Base-by-base conservation (phyloP, 164 flowering plant genomes). In the Taxillus chinensis region DNA sequence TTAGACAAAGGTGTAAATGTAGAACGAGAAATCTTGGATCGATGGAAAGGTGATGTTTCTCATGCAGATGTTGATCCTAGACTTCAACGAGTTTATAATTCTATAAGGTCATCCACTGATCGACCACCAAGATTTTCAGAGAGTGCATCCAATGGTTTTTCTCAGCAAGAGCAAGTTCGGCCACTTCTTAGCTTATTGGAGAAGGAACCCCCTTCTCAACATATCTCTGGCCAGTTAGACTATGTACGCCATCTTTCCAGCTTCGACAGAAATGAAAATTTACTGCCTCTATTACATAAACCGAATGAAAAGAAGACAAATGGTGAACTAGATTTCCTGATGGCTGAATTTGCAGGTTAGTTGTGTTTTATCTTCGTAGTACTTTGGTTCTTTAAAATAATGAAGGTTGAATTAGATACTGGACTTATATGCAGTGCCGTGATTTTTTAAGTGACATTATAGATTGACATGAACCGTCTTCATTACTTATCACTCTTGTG, bases 131-230 rank as follows among this genome's bases (percentile, higher is more conserved):
- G 79, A 72, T 73, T 70, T 41, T 56, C 58, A 51, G 95, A 90
- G 50, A 68, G 65, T 68, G 66, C 74, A 60, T 71, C 86, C 41
- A 83, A 79, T 78, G 95, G 90, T 42, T 72, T 74, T 67, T 43
- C 78, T 66, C 91, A 80, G 71, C 83, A 82, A 69, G 96, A 85
- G 58, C 89, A 89, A 75, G 93, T 89, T 53, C 86, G 92, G 27
- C 99, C 99, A 54, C 92, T 95, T 64, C 86, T 91, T 53, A 95
- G 99, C 75, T 83, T 95, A 76, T 71, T 95, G 79, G 99, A 95
- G 5, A 95, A 91, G 76, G 99, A 95, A 64, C 99, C 99, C 41
- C 96, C 96, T 68, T 91, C 97, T 49, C 77, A 88, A 63, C 93
- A 77, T 78, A 80, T 81, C 68, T 89, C 99, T 72, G 97, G 99